These are phyloP conservation scores for Ceratobasidium sp. DNA, from an alignment of 1,284 basidiomycete species.

Conservation along the genomic window DNA sequence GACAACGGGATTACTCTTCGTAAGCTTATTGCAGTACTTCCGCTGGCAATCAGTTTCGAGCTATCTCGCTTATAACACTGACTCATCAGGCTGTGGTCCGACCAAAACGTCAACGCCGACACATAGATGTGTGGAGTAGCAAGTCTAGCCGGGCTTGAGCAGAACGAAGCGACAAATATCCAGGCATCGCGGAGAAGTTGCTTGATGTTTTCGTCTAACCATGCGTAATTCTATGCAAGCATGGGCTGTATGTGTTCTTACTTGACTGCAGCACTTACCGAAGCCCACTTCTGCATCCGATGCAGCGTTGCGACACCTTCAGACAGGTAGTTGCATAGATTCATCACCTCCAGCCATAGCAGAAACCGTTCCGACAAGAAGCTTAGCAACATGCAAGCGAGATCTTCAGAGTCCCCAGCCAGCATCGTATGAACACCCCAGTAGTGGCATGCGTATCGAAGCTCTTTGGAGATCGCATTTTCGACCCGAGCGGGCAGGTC, in stretches of 20 bases:
- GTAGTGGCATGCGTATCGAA: conserved; percentile 6
- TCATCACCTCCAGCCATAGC: conserved; percentile 27
- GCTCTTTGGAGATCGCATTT: background rate
- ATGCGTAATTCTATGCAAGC: too few species aligned
- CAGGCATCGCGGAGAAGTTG: background rate
- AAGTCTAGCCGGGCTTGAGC: background rate
- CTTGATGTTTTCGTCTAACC: background rate
- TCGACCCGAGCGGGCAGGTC: background rate
- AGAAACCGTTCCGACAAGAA: background rate
- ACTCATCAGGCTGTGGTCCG: background rate
- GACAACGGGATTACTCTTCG: background rate
- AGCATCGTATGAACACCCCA: background rate
- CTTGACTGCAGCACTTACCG: background rate
- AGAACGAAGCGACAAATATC: background rate
- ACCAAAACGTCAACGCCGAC: background rate
- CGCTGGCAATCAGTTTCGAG: background rate
- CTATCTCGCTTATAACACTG: background rate
- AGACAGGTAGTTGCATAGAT: background rate
- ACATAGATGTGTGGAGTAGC: conserved; percentile 14
- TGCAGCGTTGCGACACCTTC: background rate
- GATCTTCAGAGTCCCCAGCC: background rate
- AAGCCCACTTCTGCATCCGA: background rate
- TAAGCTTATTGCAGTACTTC: background rate
- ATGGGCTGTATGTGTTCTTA: background rate
- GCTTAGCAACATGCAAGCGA: background rate